Base-by-base conservation (phyloP, 371 early-diverging fungal genomes). In the Mucor circinelloides region DNA sequence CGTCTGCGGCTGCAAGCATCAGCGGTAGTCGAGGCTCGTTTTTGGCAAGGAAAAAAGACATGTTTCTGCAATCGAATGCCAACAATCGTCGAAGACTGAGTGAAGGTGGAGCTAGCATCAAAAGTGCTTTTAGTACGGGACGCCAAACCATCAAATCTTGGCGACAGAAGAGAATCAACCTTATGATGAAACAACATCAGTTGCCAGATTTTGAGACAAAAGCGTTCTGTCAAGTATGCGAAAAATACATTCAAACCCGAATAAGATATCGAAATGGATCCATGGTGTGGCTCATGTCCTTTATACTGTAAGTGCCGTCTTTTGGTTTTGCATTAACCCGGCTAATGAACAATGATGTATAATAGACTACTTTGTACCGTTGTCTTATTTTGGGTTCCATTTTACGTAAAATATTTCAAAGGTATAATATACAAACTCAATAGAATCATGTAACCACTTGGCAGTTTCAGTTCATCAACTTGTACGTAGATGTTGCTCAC, bases 371-470 rank as follows among this genome's bases (percentile, higher is more conserved):
- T 76, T 30, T 76, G 78, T 59, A 81, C 81, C 28, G 73, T 78
- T 0, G 48, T 81, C 28, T 40, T 81, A 13, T 81, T 75, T 54
- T 81, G 81, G 81, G 61, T 81, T 12, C 78, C 81, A 7, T 78
- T 81, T 61, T 81, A 74, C 56, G 76, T 81, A n/a, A 81, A 81
- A 31, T 81, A 81, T 32, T 81, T 78, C 50, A 81, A 81, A 76
- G 81, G 81, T 73, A 72, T 58, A 13, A 23, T 13, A 13, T 36
- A 13, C 4, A 56, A 40, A 58, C 10, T 19, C n/a, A 0, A 28
- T 36, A 6, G 30, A 15, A 31, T n/a, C 27, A 6, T n/a, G n/a
- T 2, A n/a, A 12, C 48, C 23, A 38, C 36, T 7, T 38, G 28
- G 32, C 44, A 19, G 15, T 27, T 28, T 56, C 19, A 21, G 25